phyloP scores from a whole-genome alignment of 139 green algal species.

The Limnomonas spitsbergensis region DNA sequence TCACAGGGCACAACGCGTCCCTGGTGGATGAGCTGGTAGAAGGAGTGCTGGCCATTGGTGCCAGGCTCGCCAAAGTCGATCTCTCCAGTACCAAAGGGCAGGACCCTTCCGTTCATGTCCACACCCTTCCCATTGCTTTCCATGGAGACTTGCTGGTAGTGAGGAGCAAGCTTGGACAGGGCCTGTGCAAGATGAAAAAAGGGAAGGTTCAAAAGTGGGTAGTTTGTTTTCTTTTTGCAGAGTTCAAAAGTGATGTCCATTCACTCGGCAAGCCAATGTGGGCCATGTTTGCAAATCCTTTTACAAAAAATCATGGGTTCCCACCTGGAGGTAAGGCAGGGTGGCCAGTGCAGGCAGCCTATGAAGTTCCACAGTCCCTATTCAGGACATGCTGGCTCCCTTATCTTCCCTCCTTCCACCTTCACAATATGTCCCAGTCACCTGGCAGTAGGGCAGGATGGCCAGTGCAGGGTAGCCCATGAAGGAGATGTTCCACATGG shows the following conservation, averaged over 20 bases:
- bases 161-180: constrained; percentile 91
- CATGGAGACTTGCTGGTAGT: constrained; percentile 98
- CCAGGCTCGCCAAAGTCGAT: constrained; percentile 99
- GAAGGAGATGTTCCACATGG: constrained; percentile 97
- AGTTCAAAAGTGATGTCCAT: no score
- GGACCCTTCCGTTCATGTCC: constrained; percentile 76
- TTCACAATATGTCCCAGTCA: no score
- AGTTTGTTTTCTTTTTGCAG: no score
- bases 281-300: no score
- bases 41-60: constrained; percentile 99
- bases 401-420: no score
- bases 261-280: no score
- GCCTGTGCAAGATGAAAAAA: no score
- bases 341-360: constrained; percentile 85
- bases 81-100: constrained; percentile 87
- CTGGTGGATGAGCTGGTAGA: constrained; percentile 99
- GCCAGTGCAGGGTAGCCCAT: constrained; percentile 82
- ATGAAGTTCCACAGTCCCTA: no score
- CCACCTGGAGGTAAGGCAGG: constrained; percentile 94
- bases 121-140: constrained; percentile 99
- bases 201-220: no score
- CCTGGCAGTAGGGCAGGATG: constrained; percentile 97
- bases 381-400: no score
- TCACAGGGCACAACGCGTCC: constrained; percentile 92
- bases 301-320: no score